A percentile compares a stretch with the other conserved stretches of the same genome.
phyloP scores from a whole-genome alignment of 108 stramenopile species.

The Stephanodiscus minutulus region DNA sequence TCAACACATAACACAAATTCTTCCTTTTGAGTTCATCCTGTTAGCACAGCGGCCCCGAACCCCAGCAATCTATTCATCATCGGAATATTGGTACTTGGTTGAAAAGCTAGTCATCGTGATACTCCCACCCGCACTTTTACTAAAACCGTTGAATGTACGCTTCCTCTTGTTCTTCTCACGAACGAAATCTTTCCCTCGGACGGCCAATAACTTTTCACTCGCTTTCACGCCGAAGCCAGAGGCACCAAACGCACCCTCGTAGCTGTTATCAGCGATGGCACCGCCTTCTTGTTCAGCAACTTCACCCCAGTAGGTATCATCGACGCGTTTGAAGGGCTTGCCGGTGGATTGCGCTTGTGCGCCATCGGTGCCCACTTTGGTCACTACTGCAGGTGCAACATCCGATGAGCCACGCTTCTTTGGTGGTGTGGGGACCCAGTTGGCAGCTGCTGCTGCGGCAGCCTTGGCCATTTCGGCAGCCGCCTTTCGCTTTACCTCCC shows the following conservation, averaged over 20 bases:
- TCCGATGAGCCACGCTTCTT: constrained; percentile 43
- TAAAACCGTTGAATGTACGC: constrained; percentile 89
- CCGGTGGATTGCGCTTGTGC: constrained; percentile 84
- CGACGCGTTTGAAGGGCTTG: constrained; percentile 95
- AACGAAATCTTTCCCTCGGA: constrained; percentile 97
- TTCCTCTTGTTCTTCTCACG: constrained; percentile 99
- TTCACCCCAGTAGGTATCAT: constrained; percentile 91
- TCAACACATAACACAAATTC: too few species aligned
- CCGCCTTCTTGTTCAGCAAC: constrained; percentile 88
- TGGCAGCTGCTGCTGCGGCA: constrained; percentile 83
- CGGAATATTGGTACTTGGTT: constrained; percentile 71
- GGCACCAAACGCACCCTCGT: constrained; percentile 91
- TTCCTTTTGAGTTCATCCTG: neutral
- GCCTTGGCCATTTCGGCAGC: constrained; percentile 68
- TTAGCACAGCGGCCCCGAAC: neutral
- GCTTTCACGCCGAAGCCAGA: constrained; percentile 96
- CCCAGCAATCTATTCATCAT: constrained; percentile 41
- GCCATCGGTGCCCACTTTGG: constrained; percentile 80
- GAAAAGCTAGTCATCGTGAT: constrained; percentile 78
- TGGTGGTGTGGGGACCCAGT: constrained; percentile 73
- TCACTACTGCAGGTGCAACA: constrained; percentile 24
- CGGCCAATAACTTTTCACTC: constrained; percentile 88
- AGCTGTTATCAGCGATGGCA: constrained; percentile 92
- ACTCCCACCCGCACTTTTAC: constrained; percentile 70
- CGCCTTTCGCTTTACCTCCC: constrained; percentile 48